Base-by-base conservation (phyloP, 2,329 filamentous ascomycete species). In the Triangularia setosa region DNA sequence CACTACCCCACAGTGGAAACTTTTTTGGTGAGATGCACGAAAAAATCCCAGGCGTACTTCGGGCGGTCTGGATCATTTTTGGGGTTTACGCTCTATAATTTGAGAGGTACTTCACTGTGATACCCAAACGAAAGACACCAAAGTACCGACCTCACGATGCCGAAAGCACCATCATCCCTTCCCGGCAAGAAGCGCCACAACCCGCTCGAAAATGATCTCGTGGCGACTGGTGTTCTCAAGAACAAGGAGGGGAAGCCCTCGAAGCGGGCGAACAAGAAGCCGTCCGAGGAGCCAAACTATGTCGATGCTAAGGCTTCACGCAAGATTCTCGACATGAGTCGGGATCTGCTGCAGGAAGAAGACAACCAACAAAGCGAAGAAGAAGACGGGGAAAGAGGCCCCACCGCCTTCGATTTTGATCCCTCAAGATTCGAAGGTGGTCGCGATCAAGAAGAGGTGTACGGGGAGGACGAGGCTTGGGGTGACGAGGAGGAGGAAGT, bases 221-320 rank as follows among this genome's bases (percentile, higher is more conserved):
- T 89, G 71, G 83, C 92, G 70, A 84, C 88, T 64, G 83, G 89
- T 66, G 81, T 88, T 69, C 76, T 94, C 73, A 87, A 93, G 79
- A 87, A 87, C 75, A 88, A 93, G 82, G 83, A 87, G 28, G 88
- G 88, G 70, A 92, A 92, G 80, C 83, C 84, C 70, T 90, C 88
- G 69, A 90, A 87, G 76, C 84, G 81, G 59, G 83, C 81, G 60
- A 84, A 82, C 59, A 85, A 85, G 65, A 84, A 87, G 33, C 82
- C 84, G 30, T 82, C 83, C 9, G 84, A 87, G 64, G 83, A 85
- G 65, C 87, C 90, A 66, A 81, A 84, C 68, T 98, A 90, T 73
- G 87, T 99, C 66, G 93, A 97, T 76, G 88, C 93, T 64, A 93
- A 92, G 75, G 88, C 93, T 18, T 97, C 94, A 64, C 86, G 89